Percentiles rank a stretch among this genome's conserved stretches.
phyloP scores from a whole-genome alignment of 2,329 filamentous ascomycete genomes.

The Coniochaeta prunicola region DNA sequence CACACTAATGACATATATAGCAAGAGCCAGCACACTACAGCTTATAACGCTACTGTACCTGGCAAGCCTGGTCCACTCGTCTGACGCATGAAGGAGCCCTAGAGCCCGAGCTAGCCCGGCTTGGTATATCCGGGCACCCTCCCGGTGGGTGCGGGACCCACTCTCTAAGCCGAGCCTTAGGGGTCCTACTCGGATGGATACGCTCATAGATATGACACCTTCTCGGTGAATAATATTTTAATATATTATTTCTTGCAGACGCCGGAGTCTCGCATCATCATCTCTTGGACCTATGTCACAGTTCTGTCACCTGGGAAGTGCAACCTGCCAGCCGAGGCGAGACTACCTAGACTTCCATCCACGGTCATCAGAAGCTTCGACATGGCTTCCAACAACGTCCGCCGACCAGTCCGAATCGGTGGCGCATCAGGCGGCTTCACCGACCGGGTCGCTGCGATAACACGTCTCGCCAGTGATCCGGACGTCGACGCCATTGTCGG shows the following conservation, averaged over 20 bases:
- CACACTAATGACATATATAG: not conserved
- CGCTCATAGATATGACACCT: not conserved
- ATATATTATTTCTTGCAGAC: not conserved
- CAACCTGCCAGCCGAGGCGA: not conserved
- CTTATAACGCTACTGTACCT: not conserved
- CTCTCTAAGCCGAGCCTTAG: not conserved
- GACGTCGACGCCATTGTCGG: conserved; percentile 13
- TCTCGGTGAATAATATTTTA: not conserved
- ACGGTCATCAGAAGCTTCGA: not conserved
- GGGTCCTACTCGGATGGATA: not conserved
- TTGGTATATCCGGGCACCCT: not conserved
- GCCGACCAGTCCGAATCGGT: conserved; percentile 18
- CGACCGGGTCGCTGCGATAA: conserved; percentile 23
- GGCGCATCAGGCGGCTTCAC: conserved; percentile 22
- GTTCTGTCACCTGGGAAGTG: not conserved
- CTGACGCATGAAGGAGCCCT: not conserved
- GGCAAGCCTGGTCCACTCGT: not conserved
- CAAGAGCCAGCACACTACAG: not conserved
- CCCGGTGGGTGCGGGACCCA: not conserved
- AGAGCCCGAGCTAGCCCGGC: not conserved
- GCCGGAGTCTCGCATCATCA: not conserved
- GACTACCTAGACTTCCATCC: not conserved
- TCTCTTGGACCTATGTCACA: not conserved
- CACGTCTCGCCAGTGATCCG: conserved; percentile 13
- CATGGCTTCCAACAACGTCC: not conserved